phyloP scores from a whole-genome alignment of 306 rosid genomes.

The Canavalia ensiformis region DNA sequence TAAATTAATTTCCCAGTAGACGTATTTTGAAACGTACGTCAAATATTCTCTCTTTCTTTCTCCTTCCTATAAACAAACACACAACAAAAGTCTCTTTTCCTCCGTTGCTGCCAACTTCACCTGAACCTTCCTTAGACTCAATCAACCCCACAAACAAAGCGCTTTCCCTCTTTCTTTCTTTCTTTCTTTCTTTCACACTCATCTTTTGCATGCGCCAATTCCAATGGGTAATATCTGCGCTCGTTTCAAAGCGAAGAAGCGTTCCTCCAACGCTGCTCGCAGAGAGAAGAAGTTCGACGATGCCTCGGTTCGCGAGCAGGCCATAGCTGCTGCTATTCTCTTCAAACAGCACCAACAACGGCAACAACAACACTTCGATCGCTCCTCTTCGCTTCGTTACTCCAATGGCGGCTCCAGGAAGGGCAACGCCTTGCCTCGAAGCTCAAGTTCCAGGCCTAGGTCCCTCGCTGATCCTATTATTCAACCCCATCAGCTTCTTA shows the following conservation, averaged over 20 bases:
- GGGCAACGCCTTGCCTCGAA: slow-evolving; percentile 67
- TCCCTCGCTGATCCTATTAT: slow-evolving; percentile 91
- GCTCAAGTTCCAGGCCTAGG: slow-evolving; percentile 90
- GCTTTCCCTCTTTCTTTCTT: not conserved
- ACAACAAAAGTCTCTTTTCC: not conserved
- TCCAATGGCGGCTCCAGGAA: slow-evolving; percentile 71
- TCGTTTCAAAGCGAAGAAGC: slow-evolving; percentile 64
- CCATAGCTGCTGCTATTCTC: slow-evolving; percentile 87
- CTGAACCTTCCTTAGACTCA: slow-evolving; percentile 35
- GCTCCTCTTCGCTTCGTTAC: slow-evolving; percentile 78
- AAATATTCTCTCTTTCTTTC: slow-evolving; percentile 22
- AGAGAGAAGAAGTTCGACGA: slow-evolving; percentile 70
- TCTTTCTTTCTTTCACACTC: not conserved
- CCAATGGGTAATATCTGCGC: slow-evolving; percentile 91
- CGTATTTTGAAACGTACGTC: slow-evolving; percentile 38
- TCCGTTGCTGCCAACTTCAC: slow-evolving; percentile 30
- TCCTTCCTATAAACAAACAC: slow-evolving; percentile 33
- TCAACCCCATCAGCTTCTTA: slow-evolving; percentile 90
- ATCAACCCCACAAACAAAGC: not conserved
- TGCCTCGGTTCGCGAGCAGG: slow-evolving; percentile 72
- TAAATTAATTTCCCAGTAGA: not conserved
- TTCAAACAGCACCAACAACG: slow-evolving; percentile 71
- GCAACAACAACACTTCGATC: slow-evolving; percentile 76
- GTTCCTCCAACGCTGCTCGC: slow-evolving; percentile 65
- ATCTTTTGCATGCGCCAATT: slow-evolving; percentile 53